These are phyloP conservation scores for Omphalotus olearius DNA, from an alignment of 1,284 basidiomycete genomes.

Conservation along the genomic window DNA sequence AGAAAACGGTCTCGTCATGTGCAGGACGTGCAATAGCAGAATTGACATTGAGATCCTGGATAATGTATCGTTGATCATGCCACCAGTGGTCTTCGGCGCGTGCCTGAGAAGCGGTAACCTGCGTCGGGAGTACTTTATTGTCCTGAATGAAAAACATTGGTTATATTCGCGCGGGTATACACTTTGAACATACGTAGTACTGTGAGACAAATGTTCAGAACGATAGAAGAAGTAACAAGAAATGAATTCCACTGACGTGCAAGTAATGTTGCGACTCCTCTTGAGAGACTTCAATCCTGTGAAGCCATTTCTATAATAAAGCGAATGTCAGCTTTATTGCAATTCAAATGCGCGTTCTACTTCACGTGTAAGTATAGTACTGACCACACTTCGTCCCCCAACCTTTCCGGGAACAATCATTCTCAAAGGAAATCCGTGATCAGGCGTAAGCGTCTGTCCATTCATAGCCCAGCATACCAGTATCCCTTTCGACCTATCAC, in stretches of 20 bases:
- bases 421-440: slow-evolving; percentile 65
- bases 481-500: slow-evolving; percentile 49
- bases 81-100: slow-evolving; percentile 56
- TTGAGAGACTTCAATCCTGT: slow-evolving; percentile 50
- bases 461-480: slow-evolving; percentile 56
- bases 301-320: slow-evolving; percentile 47
- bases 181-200: slow-evolving; percentile 25
- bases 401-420: slow-evolving; percentile 65
- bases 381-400: slow-evolving; percentile 48
- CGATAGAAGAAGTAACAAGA: not conserved
- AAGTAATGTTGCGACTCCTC: slow-evolving; percentile 49
- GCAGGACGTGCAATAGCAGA: slow-evolving; percentile 51
- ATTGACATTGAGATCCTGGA: slow-evolving; percentile 18
- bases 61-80: slow-evolving; percentile 49
- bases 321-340: not conserved
- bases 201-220: slow-evolving; percentile 17
- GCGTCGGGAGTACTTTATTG: slow-evolving; percentile 61
- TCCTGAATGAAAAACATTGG: slow-evolving; percentile 33
- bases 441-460: slow-evolving; percentile 48
- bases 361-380: slow-evolving; percentile 13
- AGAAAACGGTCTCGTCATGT: slow-evolving; percentile 43
- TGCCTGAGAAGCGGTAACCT: slow-evolving; percentile 53
- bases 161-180: not conserved
- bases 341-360: not conserved
- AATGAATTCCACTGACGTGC: slow-evolving; percentile 20